Percentiles rank a stretch among this genome's conserved stretches.
Evolutionary conservation across 2,329 filamentous ascomycete species (phyloP).

Genomic region (Amesomyces nigricolor): DNA sequence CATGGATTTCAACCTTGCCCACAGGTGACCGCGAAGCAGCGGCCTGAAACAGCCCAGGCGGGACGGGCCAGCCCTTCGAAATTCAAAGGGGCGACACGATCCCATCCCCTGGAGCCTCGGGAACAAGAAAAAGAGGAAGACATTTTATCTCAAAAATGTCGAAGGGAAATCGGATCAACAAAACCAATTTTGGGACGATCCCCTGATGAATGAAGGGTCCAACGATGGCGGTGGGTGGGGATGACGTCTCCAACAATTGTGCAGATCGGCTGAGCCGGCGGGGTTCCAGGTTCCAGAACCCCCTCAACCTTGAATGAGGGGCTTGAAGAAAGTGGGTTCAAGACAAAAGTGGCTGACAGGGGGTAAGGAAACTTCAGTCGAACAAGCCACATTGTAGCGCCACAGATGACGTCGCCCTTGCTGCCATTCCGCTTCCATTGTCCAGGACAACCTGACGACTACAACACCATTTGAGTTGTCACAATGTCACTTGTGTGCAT

Average conservation of each 20-base stretch:
- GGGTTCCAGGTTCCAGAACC: neutral
- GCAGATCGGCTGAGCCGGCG: neutral
- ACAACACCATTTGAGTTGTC: too few relatives aligned
- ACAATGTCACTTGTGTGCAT: neutral
- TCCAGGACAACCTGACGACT: neutral
- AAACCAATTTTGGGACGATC: neutral
- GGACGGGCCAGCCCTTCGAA: too few relatives aligned
- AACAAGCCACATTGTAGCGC: conserved; percentile 32
- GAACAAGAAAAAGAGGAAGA: too few relatives aligned
- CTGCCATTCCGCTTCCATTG: neutral
- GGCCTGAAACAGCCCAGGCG: conserved; percentile 28
- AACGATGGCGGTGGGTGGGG: neutral
- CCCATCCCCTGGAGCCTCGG: neutral
- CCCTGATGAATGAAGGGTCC: neutral
- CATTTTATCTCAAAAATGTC: neutral
- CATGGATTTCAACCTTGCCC: conserved; percentile 15
- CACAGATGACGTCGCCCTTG: conserved; percentile 40
- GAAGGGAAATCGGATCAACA: neutral
- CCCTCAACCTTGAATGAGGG: conserved; percentile 6
- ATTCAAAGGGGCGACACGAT: conserved; percentile 10
- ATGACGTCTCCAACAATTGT: neutral
- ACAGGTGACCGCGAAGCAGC: conserved; percentile 21
- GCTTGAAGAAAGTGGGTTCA: conserved; percentile 15
- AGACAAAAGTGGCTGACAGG: neutral
- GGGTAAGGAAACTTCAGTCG: neutral